phyloP scores from a whole-genome alignment of 148 eudicot species.

The Rhododendron ferrugineum region DNA sequence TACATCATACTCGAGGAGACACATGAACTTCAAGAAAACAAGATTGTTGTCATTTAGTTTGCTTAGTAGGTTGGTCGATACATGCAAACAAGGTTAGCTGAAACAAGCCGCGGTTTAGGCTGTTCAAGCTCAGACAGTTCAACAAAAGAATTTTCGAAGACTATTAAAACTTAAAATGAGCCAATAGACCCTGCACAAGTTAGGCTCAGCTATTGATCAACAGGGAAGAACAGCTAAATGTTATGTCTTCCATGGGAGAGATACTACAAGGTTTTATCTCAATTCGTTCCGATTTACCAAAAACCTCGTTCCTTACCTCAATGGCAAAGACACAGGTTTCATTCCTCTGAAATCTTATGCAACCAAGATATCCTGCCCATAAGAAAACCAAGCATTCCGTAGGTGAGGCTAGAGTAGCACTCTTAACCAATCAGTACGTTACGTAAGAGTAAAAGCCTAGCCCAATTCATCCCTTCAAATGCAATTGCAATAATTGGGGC shows the following conservation, averaged over 20 bases:
- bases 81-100: neutral
- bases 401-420: neutral
- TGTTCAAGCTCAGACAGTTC: neutral
- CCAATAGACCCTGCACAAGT: neutral
- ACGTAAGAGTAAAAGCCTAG: neutral
- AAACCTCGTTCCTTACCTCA: neutral
- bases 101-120: neutral
- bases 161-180: neutral
- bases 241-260: neutral
- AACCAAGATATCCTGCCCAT: neutral
- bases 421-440: neutral
- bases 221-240: neutral
- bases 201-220: neutral
- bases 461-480: neutral
- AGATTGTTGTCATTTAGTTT: neutral
- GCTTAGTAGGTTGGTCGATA: neutral
- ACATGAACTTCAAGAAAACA: neutral
- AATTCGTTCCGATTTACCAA: neutral
- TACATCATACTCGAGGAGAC: neutral
- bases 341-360: neutral
- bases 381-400: neutral
- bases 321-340: neutral
- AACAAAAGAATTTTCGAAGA: neutral
- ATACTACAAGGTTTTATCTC: neutral
- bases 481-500: neutral